Percentiles rank a stretch among this genome's conserved stretches.
These are phyloP conservation scores for Penicillium salamii DNA, from an alignment of 495 filamentous ascomycete genomes.

Conservation along the genomic window DNA sequence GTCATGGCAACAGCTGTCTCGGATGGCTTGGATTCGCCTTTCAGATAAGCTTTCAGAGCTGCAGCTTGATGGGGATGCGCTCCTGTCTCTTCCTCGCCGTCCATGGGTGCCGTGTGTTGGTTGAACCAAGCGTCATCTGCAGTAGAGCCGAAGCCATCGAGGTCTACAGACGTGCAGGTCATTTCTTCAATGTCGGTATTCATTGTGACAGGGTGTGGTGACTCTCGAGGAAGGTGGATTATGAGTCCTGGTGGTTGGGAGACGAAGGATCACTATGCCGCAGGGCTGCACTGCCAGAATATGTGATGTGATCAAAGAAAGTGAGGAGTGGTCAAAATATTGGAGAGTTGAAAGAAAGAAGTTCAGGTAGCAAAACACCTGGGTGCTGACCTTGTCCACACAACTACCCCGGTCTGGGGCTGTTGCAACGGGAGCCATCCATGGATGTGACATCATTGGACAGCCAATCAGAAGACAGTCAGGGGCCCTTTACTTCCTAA, in stretches of 20 bases:
- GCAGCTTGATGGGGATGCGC: constrained; percentile 8
- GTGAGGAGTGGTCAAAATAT: constrained; percentile 1
- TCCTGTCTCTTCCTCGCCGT: constrained; percentile 7
- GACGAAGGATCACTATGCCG: constrained; percentile 1
- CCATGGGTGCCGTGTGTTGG: constrained; percentile 9
- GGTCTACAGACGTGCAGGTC: constrained; percentile 1
- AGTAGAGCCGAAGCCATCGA: constrained; percentile 6
- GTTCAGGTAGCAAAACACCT: not conserved
- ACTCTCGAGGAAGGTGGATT: not conserved
- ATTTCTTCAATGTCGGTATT: constrained; percentile 2
- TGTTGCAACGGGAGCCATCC: not conserved
- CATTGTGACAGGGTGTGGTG: not conserved
- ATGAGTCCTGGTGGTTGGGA: constrained; percentile 1
- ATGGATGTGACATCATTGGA: constrained; percentile 5
- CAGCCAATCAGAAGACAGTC: not conserved
- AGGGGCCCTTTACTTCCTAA: too few species aligned
- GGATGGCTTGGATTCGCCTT: constrained; percentile 6
- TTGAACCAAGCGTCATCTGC: constrained; percentile 5
- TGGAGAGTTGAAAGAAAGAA: not conserved
- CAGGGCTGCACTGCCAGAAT: not conserved
- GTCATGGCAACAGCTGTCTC: constrained; percentile 5
- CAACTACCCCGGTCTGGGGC: not conserved
- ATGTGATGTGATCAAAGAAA: not conserved
- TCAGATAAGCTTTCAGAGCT: constrained; percentile 7
- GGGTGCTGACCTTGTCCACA: not conserved